Conservation (phyloP, 331 rosid genomes). For the Acacia concinna region DNA sequence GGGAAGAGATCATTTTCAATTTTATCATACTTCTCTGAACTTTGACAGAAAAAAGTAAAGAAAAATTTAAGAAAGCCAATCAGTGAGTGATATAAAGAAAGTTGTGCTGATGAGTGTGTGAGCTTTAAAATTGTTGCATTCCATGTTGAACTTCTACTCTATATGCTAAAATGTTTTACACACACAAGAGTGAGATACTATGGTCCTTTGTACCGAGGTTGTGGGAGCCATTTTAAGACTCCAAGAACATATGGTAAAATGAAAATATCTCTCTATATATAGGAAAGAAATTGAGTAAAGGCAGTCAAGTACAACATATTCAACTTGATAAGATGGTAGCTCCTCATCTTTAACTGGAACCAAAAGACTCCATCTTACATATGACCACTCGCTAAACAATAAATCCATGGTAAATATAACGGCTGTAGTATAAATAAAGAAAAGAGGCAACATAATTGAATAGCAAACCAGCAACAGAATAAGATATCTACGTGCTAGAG, state of each 20-base stretch:
- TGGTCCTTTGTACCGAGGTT: neutral
- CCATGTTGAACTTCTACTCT: too few relatives aligned
- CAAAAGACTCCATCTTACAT: slow-evolving; percentile 13
- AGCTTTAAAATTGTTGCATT: too few relatives aligned
- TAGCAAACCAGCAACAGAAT: too few relatives aligned
- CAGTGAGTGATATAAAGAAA: neutral
- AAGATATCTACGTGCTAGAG: too few relatives aligned
- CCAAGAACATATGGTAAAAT: neutral
- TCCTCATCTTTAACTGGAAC: slow-evolving; percentile 22
- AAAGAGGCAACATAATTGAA: too few relatives aligned
- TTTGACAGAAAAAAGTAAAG: neutral
- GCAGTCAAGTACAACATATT: slow-evolving; percentile 24
- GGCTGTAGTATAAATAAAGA: too few relatives aligned
- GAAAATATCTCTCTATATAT: neutral
- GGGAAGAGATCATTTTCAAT: neutral
- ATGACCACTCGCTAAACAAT: slow-evolving; percentile 19
- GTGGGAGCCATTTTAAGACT: neutral
- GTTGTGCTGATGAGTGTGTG: neutral
- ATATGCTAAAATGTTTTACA: too few relatives aligned
- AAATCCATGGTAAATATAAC: slow-evolving; percentile 33
- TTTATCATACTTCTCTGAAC: neutral
- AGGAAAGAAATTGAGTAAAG: slow-evolving; percentile 1
- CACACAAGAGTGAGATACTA: neutral
- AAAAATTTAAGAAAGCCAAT: neutral
- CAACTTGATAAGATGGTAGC: slow-evolving; percentile 19